Percentiles rank a stretch among this genome's conserved stretches.
Evolutionary conservation across 2,329 filamentous ascomycete species (phyloP).

Genomic region (Parafenestella ontariensis): DNA sequence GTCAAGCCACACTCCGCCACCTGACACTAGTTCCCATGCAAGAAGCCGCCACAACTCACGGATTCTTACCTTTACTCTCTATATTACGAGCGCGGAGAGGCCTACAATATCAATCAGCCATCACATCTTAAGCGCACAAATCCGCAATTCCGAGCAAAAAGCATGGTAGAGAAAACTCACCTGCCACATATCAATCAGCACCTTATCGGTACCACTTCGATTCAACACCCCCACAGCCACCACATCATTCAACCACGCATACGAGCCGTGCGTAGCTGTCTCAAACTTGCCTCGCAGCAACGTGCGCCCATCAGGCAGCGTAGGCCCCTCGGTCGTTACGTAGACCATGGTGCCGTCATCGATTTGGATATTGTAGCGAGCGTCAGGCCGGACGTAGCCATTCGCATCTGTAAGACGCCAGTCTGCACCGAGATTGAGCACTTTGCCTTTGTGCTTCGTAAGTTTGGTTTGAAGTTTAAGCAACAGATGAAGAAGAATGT

Average conservation of each 20-base stretch:
- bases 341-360: slow-evolving; percentile 46
- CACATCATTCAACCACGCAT: slow-evolving; percentile 50
- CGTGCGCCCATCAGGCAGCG: slow-evolving; percentile 33
- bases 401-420: slow-evolving; percentile 44
- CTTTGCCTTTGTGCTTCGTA: slow-evolving; percentile 23
- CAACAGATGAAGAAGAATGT: slow-evolving; percentile 9
- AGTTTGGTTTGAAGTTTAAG: not conserved
- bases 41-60: too few species aligned
- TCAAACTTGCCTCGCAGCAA: slow-evolving; percentile 46
- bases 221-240: slow-evolving; percentile 37
- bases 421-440: slow-evolving; percentile 48
- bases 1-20: not conserved
- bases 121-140: too few species aligned
- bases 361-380: slow-evolving; percentile 47
- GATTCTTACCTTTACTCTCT: too few species aligned
- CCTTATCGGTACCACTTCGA: slow-evolving; percentile 23
- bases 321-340: slow-evolving; percentile 42
- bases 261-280: slow-evolving; percentile 39
- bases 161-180: too few species aligned
- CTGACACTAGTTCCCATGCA: too few species aligned
- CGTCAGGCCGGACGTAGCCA: slow-evolving; percentile 41
- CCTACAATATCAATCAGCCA: not conserved
- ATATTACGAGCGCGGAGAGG: not conserved
- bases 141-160: too few species aligned
- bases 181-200: slow-evolving; percentile 39